Percentiles rank a stretch among this genome's conserved stretches.
These are phyloP conservation scores for baker's yeast (Saccharomyces cerevisiae) DNA, from an alignment of 805 yeast genomes.

Conservation along the genomic window DNA sequence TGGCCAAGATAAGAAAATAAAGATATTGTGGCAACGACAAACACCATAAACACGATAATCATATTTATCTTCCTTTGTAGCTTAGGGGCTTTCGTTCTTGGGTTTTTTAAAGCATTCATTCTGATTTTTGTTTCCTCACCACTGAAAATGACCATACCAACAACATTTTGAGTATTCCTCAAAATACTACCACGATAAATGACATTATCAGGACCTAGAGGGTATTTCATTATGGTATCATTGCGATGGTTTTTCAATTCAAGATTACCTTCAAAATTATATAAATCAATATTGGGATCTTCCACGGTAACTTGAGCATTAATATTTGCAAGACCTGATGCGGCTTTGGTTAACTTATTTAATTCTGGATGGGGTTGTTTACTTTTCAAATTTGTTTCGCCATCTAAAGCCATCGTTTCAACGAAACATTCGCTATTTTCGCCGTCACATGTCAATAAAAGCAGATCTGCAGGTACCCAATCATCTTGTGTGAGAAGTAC, in stretches of 20 bases:
- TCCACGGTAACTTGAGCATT: constrained; percentile 59
- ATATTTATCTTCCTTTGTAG: constrained; percentile 73
- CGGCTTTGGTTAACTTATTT: constrained; percentile 42
- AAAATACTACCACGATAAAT: constrained; percentile 83
- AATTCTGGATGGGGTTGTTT: constrained; percentile 60
- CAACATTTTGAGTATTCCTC: constrained; percentile 66
- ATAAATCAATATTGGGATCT: constrained; percentile 86
- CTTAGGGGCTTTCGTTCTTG: constrained; percentile 89
- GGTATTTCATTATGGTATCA: constrained; percentile 36
- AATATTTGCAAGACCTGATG: constrained; percentile 41
- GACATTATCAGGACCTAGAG: constrained; percentile 76
- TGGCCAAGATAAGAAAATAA: constrained; percentile 79
- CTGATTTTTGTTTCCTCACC: constrained; percentile 95
- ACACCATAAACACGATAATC: constrained; percentile 82
- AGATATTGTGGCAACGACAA: constrained; percentile 64
- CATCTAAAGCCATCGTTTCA: constrained; percentile 97
- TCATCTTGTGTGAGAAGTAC: constrained; percentile 69
- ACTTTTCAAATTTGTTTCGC: constrained; percentile 87
- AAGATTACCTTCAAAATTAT: constrained; percentile 80
- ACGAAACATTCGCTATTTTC: constrained; percentile 58
- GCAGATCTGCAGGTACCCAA: constrained; percentile 88
- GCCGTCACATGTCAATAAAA: constrained; percentile 60
- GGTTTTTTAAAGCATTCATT: constrained; percentile 87
- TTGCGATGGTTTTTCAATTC: constrained; percentile 30
- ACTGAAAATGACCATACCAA: constrained; percentile 82